These are phyloP conservation scores for Pseudogymnoascus destructans DNA, from an alignment of 2,329 filamentous ascomycete species.

Conservation along the genomic window DNA sequence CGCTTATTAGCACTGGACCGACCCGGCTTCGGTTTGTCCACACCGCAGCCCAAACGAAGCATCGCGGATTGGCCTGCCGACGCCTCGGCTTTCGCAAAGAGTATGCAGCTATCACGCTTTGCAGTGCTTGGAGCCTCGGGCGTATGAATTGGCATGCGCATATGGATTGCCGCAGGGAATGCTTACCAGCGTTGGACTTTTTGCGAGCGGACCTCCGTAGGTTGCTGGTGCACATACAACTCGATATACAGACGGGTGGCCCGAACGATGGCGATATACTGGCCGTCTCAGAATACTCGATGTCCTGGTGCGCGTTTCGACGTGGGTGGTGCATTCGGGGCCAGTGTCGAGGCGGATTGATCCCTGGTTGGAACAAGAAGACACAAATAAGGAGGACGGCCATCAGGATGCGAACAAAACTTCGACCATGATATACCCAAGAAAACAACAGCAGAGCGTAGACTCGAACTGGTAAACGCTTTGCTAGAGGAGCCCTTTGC, in stretches of 20 bases:
- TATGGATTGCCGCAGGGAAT: slow-evolving; percentile 24
- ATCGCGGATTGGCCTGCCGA: slow-evolving; percentile 30
- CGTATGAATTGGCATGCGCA: slow-evolving; percentile 34
- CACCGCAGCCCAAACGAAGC: slow-evolving; percentile 23
- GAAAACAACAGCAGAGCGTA: not conserved
- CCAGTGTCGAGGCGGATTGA: not conserved
- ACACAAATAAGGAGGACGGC: not conserved
- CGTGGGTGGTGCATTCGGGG: not conserved
- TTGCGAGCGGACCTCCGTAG: not conserved
- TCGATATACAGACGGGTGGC: not conserved
- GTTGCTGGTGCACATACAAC: not conserved
- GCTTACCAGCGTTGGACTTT: slow-evolving; percentile 1
- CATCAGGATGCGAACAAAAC: not conserved
- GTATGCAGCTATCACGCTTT: slow-evolving; percentile 31
- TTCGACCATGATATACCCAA: not conserved
- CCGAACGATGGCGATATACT: not conserved
- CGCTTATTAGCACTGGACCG: slow-evolving; percentile 31
- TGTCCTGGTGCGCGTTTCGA: not conserved
- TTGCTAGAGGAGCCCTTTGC: not conserved
- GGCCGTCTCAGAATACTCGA: not conserved
- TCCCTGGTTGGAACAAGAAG: not conserved
- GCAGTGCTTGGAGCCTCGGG: slow-evolving; percentile 33
- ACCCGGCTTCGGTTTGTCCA: slow-evolving; percentile 32
- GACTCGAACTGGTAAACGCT: not conserved
- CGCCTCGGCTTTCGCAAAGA: slow-evolving; percentile 28